These are phyloP conservation scores for Phytophthora brassicae DNA, from an alignment of 352 stramenopile genomes.

Conservation along the genomic window DNA sequence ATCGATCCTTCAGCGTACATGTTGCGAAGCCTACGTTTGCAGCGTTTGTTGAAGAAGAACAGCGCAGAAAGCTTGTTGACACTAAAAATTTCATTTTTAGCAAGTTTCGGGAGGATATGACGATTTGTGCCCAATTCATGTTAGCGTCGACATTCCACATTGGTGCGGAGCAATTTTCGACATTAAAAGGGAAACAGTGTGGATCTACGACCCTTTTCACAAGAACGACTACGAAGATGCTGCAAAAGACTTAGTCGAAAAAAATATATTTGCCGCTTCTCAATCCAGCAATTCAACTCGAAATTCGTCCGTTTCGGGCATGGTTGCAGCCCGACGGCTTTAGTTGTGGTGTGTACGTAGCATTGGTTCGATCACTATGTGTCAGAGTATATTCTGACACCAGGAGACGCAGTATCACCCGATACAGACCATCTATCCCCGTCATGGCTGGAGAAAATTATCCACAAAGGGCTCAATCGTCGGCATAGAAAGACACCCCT, in stretches of 20 bases:
- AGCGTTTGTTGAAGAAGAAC: too few relatives aligned
- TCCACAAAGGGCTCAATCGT: too few relatives aligned
- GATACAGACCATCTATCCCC: not conserved
- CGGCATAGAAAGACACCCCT: too few relatives aligned
- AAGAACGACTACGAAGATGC: not conserved
- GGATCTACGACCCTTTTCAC: conserved; percentile 12
- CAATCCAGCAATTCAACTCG: not conserved
- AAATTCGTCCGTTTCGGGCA: not conserved
- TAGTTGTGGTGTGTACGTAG: conserved; percentile 6
- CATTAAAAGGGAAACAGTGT: not conserved
- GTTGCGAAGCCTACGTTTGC: too few relatives aligned
- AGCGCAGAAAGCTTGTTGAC: too few relatives aligned
- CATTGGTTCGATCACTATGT: conserved; percentile 10
- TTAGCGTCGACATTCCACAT: too few relatives aligned
- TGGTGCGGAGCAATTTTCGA: too few relatives aligned
- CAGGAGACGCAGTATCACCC: not conserved
- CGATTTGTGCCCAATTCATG: too few relatives aligned
- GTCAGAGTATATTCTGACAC: not conserved
- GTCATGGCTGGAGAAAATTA: not conserved
- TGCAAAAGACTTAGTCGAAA: not conserved
- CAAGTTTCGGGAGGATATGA: too few relatives aligned
- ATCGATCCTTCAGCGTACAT: too few relatives aligned
- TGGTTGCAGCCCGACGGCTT: conserved; percentile 1
- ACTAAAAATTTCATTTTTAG: too few relatives aligned
- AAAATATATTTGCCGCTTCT: not conserved